Percentiles rank a stretch among this genome's conserved stretches.
Evolutionary conservation across 192 early-diverging fungal genomes (phyloP).

Genomic region (Linnemannia zychae): DNA sequence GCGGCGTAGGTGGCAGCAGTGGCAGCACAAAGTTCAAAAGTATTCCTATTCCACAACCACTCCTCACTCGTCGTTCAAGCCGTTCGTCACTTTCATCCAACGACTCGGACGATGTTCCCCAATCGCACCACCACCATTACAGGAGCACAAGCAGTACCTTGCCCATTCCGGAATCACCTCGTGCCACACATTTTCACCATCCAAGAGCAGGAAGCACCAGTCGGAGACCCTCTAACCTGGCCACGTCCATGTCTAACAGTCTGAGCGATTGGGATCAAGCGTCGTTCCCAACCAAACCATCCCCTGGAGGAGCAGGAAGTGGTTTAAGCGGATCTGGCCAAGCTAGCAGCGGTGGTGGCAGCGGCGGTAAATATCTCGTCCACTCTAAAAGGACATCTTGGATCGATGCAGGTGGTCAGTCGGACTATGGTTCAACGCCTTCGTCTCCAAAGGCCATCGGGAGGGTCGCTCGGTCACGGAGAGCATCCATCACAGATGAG

Average conservation of each 20-base stretch:
- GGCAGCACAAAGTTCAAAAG: slow-evolving; percentile 52
- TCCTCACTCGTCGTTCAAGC: slow-evolving; percentile 51
- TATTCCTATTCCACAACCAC: slow-evolving; percentile 54
- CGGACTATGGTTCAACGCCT: slow-evolving; percentile 42
- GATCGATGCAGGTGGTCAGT: slow-evolving; percentile 51
- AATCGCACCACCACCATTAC: slow-evolving; percentile 42
- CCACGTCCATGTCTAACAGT: slow-evolving; percentile 52
- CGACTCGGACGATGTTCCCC: slow-evolving; percentile 42
- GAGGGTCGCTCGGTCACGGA: slow-evolving; percentile 32
- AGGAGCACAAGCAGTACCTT: slow-evolving; percentile 24
- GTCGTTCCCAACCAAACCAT: slow-evolving; percentile 23
- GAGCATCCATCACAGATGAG: slow-evolving; percentile 54
- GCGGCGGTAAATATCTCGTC: slow-evolving; percentile 53
- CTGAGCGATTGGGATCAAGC: slow-evolving; percentile 53
- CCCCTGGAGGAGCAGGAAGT: slow-evolving; percentile 14
- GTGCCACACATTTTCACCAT: slow-evolving; percentile 25
- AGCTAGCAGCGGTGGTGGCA: slow-evolving; percentile 27
- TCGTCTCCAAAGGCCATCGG: slow-evolving; percentile 50
- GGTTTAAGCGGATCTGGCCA: slow-evolving; percentile 2
- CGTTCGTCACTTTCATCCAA: slow-evolving; percentile 52
- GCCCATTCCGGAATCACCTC: slow-evolving; percentile 47
- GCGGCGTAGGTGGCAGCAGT: slow-evolving; percentile 16
- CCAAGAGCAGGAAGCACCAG: slow-evolving; percentile 24
- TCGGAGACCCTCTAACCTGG: slow-evolving; percentile 47
- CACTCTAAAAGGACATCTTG: slow-evolving; percentile 55